These are phyloP conservation scores for Pholiota adiposa DNA, from an alignment of 1,284 basidiomycete species.

Conservation along the genomic window DNA sequence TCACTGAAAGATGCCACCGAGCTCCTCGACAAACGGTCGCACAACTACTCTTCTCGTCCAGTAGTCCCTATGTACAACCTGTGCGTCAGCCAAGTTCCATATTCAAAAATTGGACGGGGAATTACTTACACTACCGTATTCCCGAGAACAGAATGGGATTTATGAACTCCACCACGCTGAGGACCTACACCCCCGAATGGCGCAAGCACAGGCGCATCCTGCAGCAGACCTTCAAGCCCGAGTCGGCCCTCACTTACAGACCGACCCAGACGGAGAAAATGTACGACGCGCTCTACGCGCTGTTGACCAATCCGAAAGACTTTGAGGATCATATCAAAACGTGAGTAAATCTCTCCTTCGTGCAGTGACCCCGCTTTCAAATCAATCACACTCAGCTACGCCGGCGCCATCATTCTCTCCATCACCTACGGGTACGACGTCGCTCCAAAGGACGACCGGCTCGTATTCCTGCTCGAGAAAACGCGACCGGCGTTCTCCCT, in stretches of 20 bases:
- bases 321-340: slow-evolving; percentile 28
- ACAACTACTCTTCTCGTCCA: slow-evolving; percentile 41
- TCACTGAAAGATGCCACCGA: slow-evolving; percentile 38
- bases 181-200: slow-evolving; percentile 46
- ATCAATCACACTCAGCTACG: neutral
- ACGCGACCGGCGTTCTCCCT: slow-evolving; percentile 27
- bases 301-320: slow-evolving; percentile 33
- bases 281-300: slow-evolving; percentile 33
- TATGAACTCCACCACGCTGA: slow-evolving; percentile 36
- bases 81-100: slow-evolving; percentile 24
- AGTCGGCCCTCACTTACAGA: slow-evolving; percentile 24
- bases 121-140: slow-evolving; percentile 27
- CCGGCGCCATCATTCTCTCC: slow-evolving; percentile 1
- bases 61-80: slow-evolving; percentile 36
- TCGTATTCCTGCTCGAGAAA: neutral
- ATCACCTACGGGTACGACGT: slow-evolving; percentile 5
- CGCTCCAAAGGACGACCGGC: slow-evolving; percentile 2
- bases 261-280: slow-evolving; percentile 35
- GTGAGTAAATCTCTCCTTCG: slow-evolving; percentile 5
- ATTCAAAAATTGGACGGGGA: neutral
- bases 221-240: slow-evolving; percentile 34
- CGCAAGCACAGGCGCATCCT: slow-evolving; percentile 39
- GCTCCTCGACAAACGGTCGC: slow-evolving; percentile 45
- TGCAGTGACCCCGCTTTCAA: neutral
- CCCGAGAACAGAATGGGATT: slow-evolving; percentile 44